Conservation (phyloP, 169 alveolate genomes). For the Haemoproteus tartakovskyi region DNA sequence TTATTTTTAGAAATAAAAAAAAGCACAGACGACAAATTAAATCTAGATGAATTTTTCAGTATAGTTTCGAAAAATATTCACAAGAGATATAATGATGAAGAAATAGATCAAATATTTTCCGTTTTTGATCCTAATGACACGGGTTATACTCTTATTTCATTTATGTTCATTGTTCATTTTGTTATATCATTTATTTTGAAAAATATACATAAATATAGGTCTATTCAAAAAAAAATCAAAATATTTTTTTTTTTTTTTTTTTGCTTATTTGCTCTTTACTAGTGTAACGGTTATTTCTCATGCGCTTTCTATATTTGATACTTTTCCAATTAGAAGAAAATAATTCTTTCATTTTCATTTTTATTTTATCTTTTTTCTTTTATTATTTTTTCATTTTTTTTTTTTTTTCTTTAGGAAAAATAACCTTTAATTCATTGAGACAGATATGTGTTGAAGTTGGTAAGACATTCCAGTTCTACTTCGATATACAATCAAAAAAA, state of each 20-base stretch:
- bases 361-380: too few relatives aligned
- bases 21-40: conserved; percentile 35
- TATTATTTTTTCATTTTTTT: too few relatives aligned
- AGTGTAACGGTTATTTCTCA: background rate
- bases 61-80: conserved; percentile 43
- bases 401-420: too few relatives aligned
- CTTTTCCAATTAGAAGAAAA: background rate
- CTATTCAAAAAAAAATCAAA: too few relatives aligned
- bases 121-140: conserved; percentile 57
- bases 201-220: background rate
- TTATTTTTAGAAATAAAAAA: conserved; percentile 35
- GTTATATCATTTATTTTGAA: background rate
- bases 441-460: conserved; percentile 33
- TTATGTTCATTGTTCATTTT: background rate
- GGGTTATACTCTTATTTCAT: conserved; percentile 15
- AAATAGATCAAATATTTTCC: conserved; percentile 34
- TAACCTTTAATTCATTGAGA: conserved; percentile 15
- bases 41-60: conserved; percentile 58
- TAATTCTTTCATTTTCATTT: background rate
- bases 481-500: background rate
- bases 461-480: background rate
- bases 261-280: background rate
- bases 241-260: too few relatives aligned
- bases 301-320: background rate
- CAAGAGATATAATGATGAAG: conserved; percentile 57